Evolutionary conservation across 208 protist species (phyloP).

Genomic region (Wallacemonas sp.): DNA sequence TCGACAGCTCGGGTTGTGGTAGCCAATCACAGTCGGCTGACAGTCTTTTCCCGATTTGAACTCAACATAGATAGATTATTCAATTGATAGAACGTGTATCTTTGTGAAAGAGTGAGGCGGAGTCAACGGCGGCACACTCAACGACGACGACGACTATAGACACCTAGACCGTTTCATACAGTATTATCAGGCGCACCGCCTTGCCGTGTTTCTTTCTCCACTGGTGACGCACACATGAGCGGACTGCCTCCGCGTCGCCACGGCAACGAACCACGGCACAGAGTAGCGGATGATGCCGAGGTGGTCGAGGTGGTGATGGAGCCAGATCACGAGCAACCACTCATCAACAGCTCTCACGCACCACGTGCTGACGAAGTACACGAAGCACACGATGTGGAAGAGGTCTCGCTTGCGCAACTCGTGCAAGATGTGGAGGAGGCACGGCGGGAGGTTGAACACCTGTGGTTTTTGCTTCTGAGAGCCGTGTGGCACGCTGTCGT

Average conservation of each 20-base stretch:
- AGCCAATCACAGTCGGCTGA: no score
- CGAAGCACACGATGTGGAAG: not conserved
- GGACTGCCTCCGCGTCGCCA: not conserved
- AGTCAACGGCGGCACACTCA: no score
- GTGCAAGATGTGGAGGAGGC: slow-evolving; percentile 32
- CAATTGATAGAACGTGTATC: no score
- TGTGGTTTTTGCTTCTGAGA: slow-evolving; percentile 49
- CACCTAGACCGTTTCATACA: not conserved
- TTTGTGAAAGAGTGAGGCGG: no score
- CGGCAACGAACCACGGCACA: not conserved
- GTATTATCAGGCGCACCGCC: not conserved
- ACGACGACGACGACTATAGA: no score
- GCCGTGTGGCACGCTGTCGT: slow-evolving; percentile 67
- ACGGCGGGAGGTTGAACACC: slow-evolving; percentile 36
- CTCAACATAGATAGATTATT: no score
- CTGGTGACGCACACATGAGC: not conserved
- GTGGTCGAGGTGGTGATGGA: slow-evolving; percentile 10
- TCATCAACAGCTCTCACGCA: not conserved
- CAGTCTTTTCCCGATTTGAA: no score
- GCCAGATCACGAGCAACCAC: not conserved
- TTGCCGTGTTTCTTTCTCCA: slow-evolving; percentile 1
- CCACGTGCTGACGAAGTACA: not conserved
- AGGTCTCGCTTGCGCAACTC: slow-evolving; percentile 28
- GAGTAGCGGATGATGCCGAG: not conserved
- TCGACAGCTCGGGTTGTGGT: no score